Percentiles rank a stretch among this genome's conserved stretches.
Conservation (phyloP, 2,329 filamentous ascomycete genomes). For the Alternaria arbusti region DNA sequence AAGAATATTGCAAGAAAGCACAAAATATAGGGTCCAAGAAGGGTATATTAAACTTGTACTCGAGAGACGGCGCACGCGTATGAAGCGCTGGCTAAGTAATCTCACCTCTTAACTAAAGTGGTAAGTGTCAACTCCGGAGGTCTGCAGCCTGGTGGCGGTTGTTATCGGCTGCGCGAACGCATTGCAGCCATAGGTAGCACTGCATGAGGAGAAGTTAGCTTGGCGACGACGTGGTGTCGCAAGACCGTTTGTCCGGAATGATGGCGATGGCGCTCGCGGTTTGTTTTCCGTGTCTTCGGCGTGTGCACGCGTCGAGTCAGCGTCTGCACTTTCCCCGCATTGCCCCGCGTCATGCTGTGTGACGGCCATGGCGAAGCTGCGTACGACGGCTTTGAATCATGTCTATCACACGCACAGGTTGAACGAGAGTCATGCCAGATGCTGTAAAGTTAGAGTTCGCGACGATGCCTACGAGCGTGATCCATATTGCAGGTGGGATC, state of each 20-base stretch:
- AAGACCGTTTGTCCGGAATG: conserved; percentile 12
- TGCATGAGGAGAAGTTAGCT: neutral
- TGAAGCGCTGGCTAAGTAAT: neutral
- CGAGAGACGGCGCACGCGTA: neutral
- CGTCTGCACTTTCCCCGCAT: conserved; percentile 12
- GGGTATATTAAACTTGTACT: conserved; percentile 14
- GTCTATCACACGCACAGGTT: neutral
- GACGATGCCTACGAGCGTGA: neutral
- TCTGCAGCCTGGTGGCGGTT: neutral
- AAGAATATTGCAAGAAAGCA: neutral
- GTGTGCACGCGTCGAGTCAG: conserved; percentile 2
- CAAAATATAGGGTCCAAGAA: neutral
- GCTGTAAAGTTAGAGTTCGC: neutral
- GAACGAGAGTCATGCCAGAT: neutral
- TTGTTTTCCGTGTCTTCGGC: conserved; percentile 32
- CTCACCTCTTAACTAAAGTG: conserved; percentile 1
- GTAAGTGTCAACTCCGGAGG: conserved; percentile 14
- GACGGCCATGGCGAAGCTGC: neutral
- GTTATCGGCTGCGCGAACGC: conserved; percentile 3
- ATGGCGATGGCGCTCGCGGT: conserved; percentile 23
- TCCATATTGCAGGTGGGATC: neutral
- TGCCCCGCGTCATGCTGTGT: neutral
- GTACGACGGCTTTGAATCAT: neutral
- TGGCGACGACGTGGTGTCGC: neutral
- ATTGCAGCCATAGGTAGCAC: neutral